Base-by-base conservation (phyloP, 345 rosid genomes). In the Ailanthus altissimus region DNA sequence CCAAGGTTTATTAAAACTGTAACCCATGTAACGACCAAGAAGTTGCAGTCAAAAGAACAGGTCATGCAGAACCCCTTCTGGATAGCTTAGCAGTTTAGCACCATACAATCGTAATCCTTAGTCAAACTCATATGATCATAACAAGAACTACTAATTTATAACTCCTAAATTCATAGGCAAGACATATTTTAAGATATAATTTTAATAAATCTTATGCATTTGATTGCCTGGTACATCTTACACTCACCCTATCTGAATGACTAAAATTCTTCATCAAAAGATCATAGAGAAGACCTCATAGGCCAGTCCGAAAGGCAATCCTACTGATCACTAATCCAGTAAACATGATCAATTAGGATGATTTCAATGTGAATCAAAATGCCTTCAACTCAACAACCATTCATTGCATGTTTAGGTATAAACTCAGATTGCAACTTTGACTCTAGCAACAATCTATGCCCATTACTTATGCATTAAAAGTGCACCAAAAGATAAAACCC, bases 391-490 rank as follows among this genome's bases (percentile, higher is more conserved):
- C 7, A 40, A 16, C 65, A 72, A 2, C 61, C 5, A 15, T 40
- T 72, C 38, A 54, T 42, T 40, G 25, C 12, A 16, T 21, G 21
- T 42, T 25, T 1, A 42, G n/a, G 2, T 15, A 38, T 18, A 47
- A 46, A 15, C 68, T 73, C 16, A 73, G 40, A 59, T 61, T 28
- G 16, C 32, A 60, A 46, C 6, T 61, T 46, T 32, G 46, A 46
- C 67, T 73, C 68, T 59, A 46, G 74, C 47, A 53, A 8, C 43
- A 53, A 70, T 54, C 23, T 26, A 53, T 50, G 61, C 47, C 28
- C 61, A 51, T 36, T n/a, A 51, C 23, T 36, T 38, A 18, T 7
- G 16, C 45, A 8, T 8, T 18, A 38, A 15, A 38, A 8, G 21
- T 9, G 38, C 46, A 63, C 10, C 8, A n/a, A n/a, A n/a, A n/a